Evolutionary conservation across 805 yeast species (phyloP), one percentile per base, ranked within the genome.

Genomic region (Kodamaea neixiangensis): DNA sequence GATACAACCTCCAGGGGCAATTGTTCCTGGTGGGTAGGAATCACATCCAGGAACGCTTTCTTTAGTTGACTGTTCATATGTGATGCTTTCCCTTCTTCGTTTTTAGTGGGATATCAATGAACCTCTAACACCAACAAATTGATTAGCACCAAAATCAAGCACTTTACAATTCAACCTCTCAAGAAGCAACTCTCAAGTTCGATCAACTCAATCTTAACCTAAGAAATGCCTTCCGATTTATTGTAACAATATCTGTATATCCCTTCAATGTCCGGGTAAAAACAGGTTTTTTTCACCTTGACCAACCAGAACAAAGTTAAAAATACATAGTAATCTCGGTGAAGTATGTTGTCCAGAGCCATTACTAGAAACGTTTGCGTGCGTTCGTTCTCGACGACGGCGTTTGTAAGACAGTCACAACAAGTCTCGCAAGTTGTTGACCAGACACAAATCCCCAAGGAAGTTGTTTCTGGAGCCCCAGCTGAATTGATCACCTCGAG

Each of bases 381-480:
- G 10, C 75, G 75, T 52, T 54, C 55, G 34, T 60, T 71, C 44
- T 56, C 72, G 43, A 44, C 53, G 41, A 50, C 62, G 15, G 21
- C 57, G n/a, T 7, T 47, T 19, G 19, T 33, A 38, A 47, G 49
- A 40, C 34, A 21, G n/a, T 42, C 49, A n/a, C 49, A 37, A 11
- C 46, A 55, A 29, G 58, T 60, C 17, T 62, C 72, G 9, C 64
- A 64, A 31, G 53, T 68, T 34, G 59, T 61, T 39, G 61, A 60
- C 19, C 63, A 55, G 39, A 44, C 56, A 22, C 58, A 50, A 21
- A 42, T 50, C 33, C 75, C 77, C 50, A 82, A 82, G 60, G 91
- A 87, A 66, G 54, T 82, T 33, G 72, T 85, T 50, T 81, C 87
- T 52, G 96, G 96, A 11, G 96, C 96, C 9, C 96, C 96, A 48